A percentile compares a stretch with the other conserved stretches of the same genome.
phyloP scores from a whole-genome alignment of 352 stramenopile genomes.

The Globisporangium polare region DNA sequence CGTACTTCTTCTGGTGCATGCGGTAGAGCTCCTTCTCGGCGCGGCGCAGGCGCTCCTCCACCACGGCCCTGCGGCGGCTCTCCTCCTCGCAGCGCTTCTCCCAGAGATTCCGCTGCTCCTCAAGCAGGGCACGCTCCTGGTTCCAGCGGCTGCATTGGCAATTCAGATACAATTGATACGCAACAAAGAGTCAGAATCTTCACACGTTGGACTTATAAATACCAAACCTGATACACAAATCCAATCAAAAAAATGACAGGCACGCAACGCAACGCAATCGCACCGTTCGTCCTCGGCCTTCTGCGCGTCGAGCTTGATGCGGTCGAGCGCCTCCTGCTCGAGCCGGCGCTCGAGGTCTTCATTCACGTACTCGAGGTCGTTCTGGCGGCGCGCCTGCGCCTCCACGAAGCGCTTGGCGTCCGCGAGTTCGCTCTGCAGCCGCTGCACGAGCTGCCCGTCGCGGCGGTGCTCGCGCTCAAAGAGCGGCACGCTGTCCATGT shows the following conservation, averaged over 20 bases:
- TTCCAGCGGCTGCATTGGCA: slow-evolving; percentile 48
- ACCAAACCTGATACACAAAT: not conserved
- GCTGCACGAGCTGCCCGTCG: slow-evolving; percentile 79
- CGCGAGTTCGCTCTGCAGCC: slow-evolving; percentile 78
- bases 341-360: slow-evolving; percentile 80
- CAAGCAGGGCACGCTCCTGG: slow-evolving; percentile 50
- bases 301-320: slow-evolving; percentile 76
- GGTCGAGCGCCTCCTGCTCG: slow-evolving; percentile 80
- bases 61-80: slow-evolving; percentile 52
- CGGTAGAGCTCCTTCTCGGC: slow-evolving; percentile 87
- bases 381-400: slow-evolving; percentile 74
- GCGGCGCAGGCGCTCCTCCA: slow-evolving; percentile 75
- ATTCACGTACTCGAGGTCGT: slow-evolving; percentile 86
- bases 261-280: slow-evolving; percentile 7
- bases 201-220: slow-evolving; percentile 4
- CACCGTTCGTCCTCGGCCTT: slow-evolving; percentile 83
- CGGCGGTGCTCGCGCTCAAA: slow-evolving; percentile 87
- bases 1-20: slow-evolving; percentile 90
- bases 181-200: not conserved
- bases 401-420: slow-evolving; percentile 84
- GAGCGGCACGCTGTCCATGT: slow-evolving; percentile 81
- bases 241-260: slow-evolving; percentile 4
- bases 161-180: not conserved
- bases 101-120: slow-evolving; percentile 64
- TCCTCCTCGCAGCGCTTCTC: slow-evolving; percentile 80